Evolutionary conservation across 139 green algal species (phyloP).

Genomic region (Volvox africanus): DNA sequence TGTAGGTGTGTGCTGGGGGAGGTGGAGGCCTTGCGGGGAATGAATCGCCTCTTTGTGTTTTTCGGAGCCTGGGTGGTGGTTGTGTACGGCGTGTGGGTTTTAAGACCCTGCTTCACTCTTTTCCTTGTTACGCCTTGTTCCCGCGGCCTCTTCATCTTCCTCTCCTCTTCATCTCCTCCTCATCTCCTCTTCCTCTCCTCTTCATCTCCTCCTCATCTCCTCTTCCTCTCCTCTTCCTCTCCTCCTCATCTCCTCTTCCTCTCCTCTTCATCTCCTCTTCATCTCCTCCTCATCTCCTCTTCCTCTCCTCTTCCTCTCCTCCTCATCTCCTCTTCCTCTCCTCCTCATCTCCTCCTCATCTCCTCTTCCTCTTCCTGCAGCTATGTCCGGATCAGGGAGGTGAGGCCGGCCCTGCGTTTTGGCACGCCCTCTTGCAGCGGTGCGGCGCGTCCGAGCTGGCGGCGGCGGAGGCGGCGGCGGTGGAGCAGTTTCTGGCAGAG

Average conservation of each 20-base stretch:
- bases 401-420: constrained; percentile 45
- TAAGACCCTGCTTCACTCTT: background rate
- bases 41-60: no score
- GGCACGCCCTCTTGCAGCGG: constrained; percentile 51
- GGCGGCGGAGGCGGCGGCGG: constrained; percentile 6
- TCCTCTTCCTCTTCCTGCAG: background rate
- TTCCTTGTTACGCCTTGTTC: background rate
- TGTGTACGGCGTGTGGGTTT: background rate
- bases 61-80: background rate
- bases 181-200: background rate
- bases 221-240: background rate
- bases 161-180: background rate
- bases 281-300: no score
- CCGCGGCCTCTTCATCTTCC: no score
- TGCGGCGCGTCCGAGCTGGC: background rate
- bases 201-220: background rate
- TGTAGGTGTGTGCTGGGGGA: background rate
- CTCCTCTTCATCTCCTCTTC: no score
- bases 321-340: no score
- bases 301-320: no score
- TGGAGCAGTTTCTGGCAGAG: background rate
- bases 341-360: background rate
- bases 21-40: no score
- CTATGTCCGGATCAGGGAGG: constrained; percentile 47
- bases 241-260: background rate